Evolutionary conservation across 2,329 filamentous ascomycete genomes (phyloP), one percentile per base, ranked within the genome.

Genomic region (Colletotrichum sublineola): DNA sequence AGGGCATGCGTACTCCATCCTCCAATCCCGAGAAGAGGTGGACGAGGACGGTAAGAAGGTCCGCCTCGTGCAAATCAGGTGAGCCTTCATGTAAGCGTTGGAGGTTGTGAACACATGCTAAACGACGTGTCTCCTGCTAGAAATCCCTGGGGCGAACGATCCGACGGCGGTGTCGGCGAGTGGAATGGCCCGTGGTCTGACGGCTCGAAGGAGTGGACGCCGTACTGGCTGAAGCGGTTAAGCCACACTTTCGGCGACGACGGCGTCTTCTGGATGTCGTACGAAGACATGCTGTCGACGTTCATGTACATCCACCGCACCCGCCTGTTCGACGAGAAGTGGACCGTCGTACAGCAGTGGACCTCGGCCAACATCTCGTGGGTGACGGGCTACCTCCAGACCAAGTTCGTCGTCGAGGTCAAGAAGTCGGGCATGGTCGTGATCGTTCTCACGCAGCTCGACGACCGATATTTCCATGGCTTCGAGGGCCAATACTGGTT

Each of bases 181-280:
- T 94, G 92, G 92, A 90, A 88, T 66, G 92, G 92, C 18, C 86
- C 90, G 5, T 94, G 92, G 92, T 90, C 89, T 48, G 92, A 94
- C 78, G 94, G 94, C 0, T 94, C 92, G 8, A 93, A 94, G 77
- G 91, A 96, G 80, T 97, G 94, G 94, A 96, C 93, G 1, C 86
- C 93, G 0, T 91, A 95, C 75, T 94, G 92, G 89, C 90, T 96
- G 81, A 82, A 90, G 72, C 90, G 92, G 76, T 86, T 96, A 0
- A 86, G 88, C 57, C 93, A 95, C 78, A 90, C 88, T 53, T 95
- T 95, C 75, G 93, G 93, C 50, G 92, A 94, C 75, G 93, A 95
- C 76, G 93, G 93, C 33, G 89, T 86, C 57, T 90, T 89, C 73
- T 89, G 88, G 88, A 90, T 89, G 76, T 84, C 86, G 2, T 90